Evolutionary conservation across 2,329 filamentous ascomycete species (phyloP).

Genomic region (Aureobasidium pullulans): DNA sequence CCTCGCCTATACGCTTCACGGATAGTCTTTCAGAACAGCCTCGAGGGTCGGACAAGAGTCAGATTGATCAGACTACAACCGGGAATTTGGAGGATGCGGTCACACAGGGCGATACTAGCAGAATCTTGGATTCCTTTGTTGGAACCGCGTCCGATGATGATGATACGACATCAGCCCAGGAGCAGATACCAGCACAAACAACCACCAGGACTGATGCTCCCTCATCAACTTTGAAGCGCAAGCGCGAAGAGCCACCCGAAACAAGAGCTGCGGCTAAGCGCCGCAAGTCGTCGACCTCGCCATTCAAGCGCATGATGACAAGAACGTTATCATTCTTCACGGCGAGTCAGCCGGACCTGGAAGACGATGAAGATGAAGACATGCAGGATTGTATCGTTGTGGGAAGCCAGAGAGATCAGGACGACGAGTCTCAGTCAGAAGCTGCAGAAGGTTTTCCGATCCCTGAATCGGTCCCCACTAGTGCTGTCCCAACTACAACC

Average conservation of each 20-base stretch:
- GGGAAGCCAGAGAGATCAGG: slow-evolving; percentile 18
- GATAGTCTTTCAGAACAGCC: neutral
- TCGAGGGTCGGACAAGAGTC: neutral
- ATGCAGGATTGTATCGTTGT: slow-evolving; percentile 36
- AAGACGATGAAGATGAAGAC: slow-evolving; percentile 21
- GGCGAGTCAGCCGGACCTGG: slow-evolving; percentile 4
- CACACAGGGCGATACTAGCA: slow-evolving; percentile 23
- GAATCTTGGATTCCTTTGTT: slow-evolving; percentile 32
- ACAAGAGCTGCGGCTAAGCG: slow-evolving; percentile 17
- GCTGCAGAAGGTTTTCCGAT: neutral
- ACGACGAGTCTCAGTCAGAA: slow-evolving; percentile 12
- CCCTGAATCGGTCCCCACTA: slow-evolving; percentile 2
- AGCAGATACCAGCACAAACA: neutral
- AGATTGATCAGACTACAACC: neutral
- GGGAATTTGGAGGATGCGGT: neutral
- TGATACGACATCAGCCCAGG: neutral
- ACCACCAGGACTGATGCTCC: neutral
- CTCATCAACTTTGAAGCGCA: neutral
- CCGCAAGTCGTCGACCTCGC: slow-evolving; percentile 21
- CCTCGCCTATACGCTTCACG: slow-evolving; percentile 7
- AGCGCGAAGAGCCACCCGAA: neutral
- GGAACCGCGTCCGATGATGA: slow-evolving; percentile 12
- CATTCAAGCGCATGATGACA: slow-evolving; percentile 20
- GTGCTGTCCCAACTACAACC: neutral
- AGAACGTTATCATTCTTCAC: slow-evolving; percentile 17